These are phyloP conservation scores for Oenanthe sinensis DNA, from an alignment of 129 eudicot genomes.

Conservation along the genomic window DNA sequence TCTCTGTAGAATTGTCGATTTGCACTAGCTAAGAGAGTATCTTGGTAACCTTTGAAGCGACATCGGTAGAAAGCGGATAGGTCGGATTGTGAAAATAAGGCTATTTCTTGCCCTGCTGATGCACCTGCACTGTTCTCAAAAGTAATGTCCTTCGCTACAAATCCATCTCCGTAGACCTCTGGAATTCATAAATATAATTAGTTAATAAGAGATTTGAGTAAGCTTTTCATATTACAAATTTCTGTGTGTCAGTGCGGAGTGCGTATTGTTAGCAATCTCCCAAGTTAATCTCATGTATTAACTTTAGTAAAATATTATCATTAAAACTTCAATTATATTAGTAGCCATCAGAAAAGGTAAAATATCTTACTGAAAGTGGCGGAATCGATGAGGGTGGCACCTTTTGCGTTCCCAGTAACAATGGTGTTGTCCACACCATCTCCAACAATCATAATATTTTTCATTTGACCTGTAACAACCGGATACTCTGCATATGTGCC, in stretches of 20 bases:
- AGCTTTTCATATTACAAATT: neutral
- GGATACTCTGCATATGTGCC: neutral
- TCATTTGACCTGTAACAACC: neutral
- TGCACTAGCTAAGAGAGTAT: neutral
- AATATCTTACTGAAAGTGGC: neutral
- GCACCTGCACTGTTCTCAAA: neutral
- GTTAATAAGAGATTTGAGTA: neutral
- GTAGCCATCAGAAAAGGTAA: neutral
- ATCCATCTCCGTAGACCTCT: neutral
- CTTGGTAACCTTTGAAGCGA: conserved; percentile 5
- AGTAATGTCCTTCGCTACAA: neutral
- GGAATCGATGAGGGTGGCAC: neutral
- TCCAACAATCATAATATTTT: neutral
- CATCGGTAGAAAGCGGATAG: neutral
- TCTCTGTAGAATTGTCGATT: neutral
- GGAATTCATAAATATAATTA: neutral
- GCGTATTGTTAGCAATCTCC: neutral
- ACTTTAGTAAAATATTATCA: too few relatives aligned
- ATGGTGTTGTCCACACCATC: neutral
- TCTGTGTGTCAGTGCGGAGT: neutral
- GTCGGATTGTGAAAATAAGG: neutral
- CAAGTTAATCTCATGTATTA: too few relatives aligned
- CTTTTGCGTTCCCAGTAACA: neutral
- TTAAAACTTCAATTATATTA: neutral
- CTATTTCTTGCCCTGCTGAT: neutral